These are phyloP conservation scores for Lolium perenne DNA, from an alignment of 176 grass and related monocot genomes.

Conservation along the genomic window DNA sequence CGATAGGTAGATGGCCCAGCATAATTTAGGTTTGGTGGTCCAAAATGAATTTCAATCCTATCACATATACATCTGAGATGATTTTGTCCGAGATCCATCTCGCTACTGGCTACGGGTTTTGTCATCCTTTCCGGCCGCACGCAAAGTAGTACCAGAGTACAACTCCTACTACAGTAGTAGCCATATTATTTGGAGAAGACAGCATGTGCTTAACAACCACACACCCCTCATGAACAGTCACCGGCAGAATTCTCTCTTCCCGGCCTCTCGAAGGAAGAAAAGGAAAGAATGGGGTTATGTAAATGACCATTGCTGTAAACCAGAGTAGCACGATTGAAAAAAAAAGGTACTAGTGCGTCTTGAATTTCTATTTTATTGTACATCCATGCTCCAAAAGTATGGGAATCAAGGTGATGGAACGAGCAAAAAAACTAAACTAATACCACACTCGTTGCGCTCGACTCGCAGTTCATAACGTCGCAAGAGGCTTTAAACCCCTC, in stretches of 20 bases:
- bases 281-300: background rate
- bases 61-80: slow-evolving; percentile 38
- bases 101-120: background rate
- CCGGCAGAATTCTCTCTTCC: background rate
- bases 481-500: background rate
- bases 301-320: background rate
- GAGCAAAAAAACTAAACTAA: slow-evolving; percentile 27
- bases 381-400: slow-evolving; percentile 56
- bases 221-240: background rate
- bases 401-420: slow-evolving; percentile 49
- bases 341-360: no score
- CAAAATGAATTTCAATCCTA: slow-evolving; percentile 24
- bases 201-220: background rate
- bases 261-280: background rate
- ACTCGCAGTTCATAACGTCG: background rate
- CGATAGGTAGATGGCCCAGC: background rate
- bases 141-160: background rate
- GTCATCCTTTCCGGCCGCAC: background rate
- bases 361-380: background rate
- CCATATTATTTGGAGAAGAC: background rate
- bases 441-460: background rate
- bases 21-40: slow-evolving; percentile 39
- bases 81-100: slow-evolving; percentile 29
- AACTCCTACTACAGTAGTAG: background rate
- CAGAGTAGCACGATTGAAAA: no score